These are phyloP conservation scores for Zymoseptoria passerinii DNA, from an alignment of 2,329 filamentous ascomycete species.

Conservation along the genomic window DNA sequence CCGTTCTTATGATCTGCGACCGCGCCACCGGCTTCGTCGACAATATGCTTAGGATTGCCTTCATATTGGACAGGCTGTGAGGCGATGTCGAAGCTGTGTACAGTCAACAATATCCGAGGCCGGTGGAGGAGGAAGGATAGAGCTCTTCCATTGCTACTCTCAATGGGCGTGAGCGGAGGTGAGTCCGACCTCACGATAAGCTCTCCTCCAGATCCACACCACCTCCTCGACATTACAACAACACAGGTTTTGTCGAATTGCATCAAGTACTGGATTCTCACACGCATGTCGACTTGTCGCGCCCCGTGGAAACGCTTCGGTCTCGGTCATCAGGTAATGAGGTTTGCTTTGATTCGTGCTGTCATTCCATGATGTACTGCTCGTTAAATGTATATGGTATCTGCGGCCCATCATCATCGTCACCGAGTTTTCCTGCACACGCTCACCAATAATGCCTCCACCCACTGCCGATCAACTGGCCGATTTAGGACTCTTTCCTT, in stretches of 20 bases:
- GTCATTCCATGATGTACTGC: neutral
- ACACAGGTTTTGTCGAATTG: neutral
- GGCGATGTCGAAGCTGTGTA: neutral
- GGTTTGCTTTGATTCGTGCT: neutral
- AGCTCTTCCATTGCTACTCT: neutral
- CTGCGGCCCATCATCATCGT: neutral
- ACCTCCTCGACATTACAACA: neutral
- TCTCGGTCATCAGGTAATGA: neutral
- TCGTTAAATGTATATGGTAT: neutral
- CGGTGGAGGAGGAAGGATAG: no score
- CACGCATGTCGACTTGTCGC: neutral
- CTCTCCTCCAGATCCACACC: neutral
- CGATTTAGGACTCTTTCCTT: slow-evolving; percentile 6
- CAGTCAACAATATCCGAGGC: neutral
- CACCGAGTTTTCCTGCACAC: neutral
- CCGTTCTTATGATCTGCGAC: slow-evolving; percentile 16
- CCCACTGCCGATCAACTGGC: slow-evolving; percentile 6
- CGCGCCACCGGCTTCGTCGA: slow-evolving; percentile 14
- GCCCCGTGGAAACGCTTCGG: neutral
- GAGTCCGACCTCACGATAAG: neutral
- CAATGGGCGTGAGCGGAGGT: neutral
- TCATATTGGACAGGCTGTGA: slow-evolving; percentile 11
- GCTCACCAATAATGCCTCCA: neutral
- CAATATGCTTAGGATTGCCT: slow-evolving; percentile 16
- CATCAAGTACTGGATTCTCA: neutral